Evolutionary conservation across 495 filamentous ascomycete genomes (phyloP).

Genomic region (Hypoxylon trugodes): DNA sequence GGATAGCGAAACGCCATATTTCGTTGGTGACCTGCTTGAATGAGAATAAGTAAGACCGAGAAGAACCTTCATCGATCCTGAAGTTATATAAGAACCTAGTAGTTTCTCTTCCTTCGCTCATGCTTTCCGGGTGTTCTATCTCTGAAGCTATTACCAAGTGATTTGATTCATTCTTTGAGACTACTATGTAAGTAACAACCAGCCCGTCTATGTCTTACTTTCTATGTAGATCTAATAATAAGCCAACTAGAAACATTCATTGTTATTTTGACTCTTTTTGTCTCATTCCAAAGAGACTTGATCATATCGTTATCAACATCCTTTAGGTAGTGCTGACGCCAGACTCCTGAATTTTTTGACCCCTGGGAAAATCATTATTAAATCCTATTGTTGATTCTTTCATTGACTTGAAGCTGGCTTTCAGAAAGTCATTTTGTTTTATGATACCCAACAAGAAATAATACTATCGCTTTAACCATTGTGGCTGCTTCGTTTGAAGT

Average conservation of each 20-base stretch:
- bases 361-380: neutral
- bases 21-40: neutral
- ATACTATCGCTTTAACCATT: too few species aligned
- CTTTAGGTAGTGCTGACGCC: neutral
- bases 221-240: neutral
- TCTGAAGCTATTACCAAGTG: too few species aligned
- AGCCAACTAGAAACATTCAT: neutral
- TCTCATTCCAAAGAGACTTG: neutral
- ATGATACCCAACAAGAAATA: too few species aligned
- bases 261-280: neutral
- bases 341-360: too few species aligned
- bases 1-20: conserved; percentile 4
- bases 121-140: too few species aligned
- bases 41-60: conserved; percentile 17
- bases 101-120: neutral
- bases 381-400: conserved; percentile 1
- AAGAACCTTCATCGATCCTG: neutral
- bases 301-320: neutral
- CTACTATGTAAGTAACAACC: conserved; percentile 4
- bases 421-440: conserved; percentile 2
- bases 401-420: neutral
- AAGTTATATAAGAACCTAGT: too few species aligned
- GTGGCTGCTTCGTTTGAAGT: too few species aligned
- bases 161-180: too few species aligned
- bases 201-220: neutral